Evolutionary conservation across 2,329 filamentous ascomycete species (phyloP).

Genomic region (Xylaria sp.): DNA sequence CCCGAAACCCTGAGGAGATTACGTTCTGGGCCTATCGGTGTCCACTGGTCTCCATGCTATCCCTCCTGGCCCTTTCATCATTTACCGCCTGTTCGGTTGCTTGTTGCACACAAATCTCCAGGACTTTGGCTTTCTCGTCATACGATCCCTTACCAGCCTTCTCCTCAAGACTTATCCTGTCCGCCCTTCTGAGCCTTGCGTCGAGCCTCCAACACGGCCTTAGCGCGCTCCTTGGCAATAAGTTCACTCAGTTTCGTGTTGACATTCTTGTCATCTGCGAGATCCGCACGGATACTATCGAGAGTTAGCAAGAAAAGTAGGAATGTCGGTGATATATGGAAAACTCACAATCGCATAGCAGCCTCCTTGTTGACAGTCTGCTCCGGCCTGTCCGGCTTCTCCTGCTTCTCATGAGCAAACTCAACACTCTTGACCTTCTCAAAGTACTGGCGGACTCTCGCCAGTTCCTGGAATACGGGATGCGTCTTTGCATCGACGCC

Average conservation of each 20-base stretch:
- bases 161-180: constrained; percentile 18
- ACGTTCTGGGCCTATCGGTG: no score
- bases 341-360: constrained; percentile 59
- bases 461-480: constrained; percentile 78
- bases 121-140: not conserved
- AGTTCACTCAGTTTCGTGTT: constrained; percentile 50
- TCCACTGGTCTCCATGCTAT: no score
- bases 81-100: no score
- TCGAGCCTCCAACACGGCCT: constrained; percentile 41
- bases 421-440: constrained; percentile 81
- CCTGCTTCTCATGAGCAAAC: constrained; percentile 35
- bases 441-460: constrained; percentile 85
- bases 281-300: constrained; percentile 61
- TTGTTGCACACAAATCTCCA: no score
- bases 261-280: constrained; percentile 52
- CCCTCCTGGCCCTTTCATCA: no score
- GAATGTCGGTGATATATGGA: no score
- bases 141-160: constrained; percentile 3
- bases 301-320: not conserved
- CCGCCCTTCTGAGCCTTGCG: constrained; percentile 29
- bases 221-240: constrained; percentile 52
- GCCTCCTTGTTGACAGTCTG: constrained; percentile 66
- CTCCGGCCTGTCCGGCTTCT: constrained; percentile 39
- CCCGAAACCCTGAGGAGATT: no score
- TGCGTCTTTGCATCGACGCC: constrained; percentile 79